phyloP scores from a whole-genome alignment of 2,329 filamentous ascomycete species.

The Aspergillus quadricinctus region DNA sequence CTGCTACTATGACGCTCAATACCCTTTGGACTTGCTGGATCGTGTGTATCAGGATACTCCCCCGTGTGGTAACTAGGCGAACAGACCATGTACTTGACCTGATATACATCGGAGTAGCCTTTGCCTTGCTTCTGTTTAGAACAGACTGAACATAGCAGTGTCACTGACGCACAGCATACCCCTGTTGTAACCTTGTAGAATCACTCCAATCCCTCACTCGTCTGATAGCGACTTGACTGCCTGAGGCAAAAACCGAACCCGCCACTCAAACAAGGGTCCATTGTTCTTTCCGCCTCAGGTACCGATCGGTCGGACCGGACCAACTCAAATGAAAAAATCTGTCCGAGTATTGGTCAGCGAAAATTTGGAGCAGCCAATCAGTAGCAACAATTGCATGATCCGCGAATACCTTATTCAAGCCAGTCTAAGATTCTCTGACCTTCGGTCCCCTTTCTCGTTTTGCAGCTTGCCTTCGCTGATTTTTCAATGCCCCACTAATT shows the following conservation, averaged over 20 bases:
- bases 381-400: neutral
- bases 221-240: neutral
- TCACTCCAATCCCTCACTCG: neutral
- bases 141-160: neutral
- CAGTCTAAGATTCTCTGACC: too few species aligned
- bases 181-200: neutral
- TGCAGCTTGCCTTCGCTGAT: neutral
- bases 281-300: neutral
- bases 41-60: neutral
- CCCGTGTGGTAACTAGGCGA: neutral
- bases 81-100: neutral
- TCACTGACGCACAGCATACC: neutral
- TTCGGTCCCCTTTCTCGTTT: neutral
- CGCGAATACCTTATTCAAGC: neutral
- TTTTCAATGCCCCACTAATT: neutral
- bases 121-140: neutral
- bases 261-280: neutral
- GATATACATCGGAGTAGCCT: neutral
- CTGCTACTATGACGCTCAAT: constrained; percentile 1
- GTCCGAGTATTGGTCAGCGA: neutral
- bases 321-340: neutral
- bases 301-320: neutral
- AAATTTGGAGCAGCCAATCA: neutral
- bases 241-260: neutral
- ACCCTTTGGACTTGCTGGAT: constrained; percentile 1